Percentiles rank a stretch among this genome's conserved stretches.
Evolutionary conservation across 371 early-diverging fungal species (phyloP).

Genomic region (Mucor ambiguus): DNA sequence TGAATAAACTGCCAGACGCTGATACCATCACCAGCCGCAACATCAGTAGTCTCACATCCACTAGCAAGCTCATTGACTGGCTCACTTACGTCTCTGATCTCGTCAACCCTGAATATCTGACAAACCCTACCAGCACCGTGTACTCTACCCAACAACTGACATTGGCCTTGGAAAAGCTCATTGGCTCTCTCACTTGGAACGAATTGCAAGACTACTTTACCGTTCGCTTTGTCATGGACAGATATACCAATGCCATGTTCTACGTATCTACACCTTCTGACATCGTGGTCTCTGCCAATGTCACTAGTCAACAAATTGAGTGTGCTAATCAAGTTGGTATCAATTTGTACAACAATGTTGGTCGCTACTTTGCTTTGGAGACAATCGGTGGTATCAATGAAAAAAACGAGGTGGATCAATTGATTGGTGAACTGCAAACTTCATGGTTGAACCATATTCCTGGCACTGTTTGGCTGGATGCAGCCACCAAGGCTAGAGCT

Average conservation of each 20-base stretch:
- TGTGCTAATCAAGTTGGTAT: background rate
- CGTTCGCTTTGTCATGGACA: background rate
- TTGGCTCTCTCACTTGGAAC: background rate
- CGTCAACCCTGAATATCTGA: background rate
- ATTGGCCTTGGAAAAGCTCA: background rate
- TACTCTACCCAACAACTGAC: background rate
- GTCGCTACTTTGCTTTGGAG: slow-evolving; percentile 18
- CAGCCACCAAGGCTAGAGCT: slow-evolving; percentile 44
- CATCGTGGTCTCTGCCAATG: background rate
- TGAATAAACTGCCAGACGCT: background rate
- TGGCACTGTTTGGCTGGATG: slow-evolving; percentile 54
- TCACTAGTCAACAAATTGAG: background rate
- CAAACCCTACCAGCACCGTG: background rate
- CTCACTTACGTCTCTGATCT: background rate
- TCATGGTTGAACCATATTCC: slow-evolving; percentile 45
- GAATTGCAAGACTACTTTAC: background rate
- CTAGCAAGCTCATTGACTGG: slow-evolving; percentile 3
- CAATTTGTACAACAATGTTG: background rate
- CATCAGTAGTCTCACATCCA: background rate
- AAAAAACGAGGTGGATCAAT: slow-evolving; percentile 22
- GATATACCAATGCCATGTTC: background rate
- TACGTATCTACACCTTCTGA: background rate
- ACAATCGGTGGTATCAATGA: slow-evolving; percentile 42
- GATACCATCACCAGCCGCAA: background rate
- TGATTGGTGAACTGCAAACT: slow-evolving; percentile 33